Evolutionary conservation across 768 basidiomycete species (phyloP).

Genomic region (Trametes punicea): DNA sequence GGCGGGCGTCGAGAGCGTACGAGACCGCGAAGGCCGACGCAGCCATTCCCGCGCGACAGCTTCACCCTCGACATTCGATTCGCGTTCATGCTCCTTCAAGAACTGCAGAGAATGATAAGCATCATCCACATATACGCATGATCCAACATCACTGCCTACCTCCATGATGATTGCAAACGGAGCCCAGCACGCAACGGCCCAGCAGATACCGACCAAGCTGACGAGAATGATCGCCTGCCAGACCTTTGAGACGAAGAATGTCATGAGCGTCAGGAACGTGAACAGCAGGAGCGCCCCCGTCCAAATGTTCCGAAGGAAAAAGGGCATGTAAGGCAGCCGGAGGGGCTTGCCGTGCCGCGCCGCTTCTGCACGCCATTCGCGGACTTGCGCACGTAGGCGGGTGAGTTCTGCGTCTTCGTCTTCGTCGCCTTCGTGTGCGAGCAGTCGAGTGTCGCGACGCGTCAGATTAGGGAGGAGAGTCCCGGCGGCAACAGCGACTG

Average conservation of each 20-base stretch:
- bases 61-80: conserved; percentile 19
- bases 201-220: conserved; percentile 85
- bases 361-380: conserved; percentile 84
- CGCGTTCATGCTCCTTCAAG: conserved; percentile 29
- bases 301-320: conserved; percentile 93
- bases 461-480: conserved; percentile 77
- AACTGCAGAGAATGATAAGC: conserved; percentile 16
- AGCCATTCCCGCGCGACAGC: conserved; percentile 16
- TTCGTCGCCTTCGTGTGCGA: conserved; percentile 66
- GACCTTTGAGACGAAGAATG: conserved; percentile 83
- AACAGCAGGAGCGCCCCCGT: conserved; percentile 83
- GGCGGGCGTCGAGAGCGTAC: conserved; percentile 51
- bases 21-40: conserved; percentile 47
- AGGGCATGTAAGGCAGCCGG: conserved; percentile 82
- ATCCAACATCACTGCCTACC: conserved; percentile 37
- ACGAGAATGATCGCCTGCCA: conserved; percentile 79
- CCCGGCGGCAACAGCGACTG: conserved; percentile 86
- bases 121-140: not conserved
- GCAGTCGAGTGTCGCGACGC: conserved; percentile 74
- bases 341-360: conserved; percentile 69
- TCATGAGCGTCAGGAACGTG: conserved; percentile 72
- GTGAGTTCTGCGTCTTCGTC: conserved; percentile 73
- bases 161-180: conserved; percentile 99
- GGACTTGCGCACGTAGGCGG: conserved; percentile 67
- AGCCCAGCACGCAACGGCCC: conserved; percentile 98